A percentile compares a stretch with the other conserved stretches of the same genome.
Conservation (phyloP, 1,284 basidiomycete species). For the Leccinum pachyderme region DNA sequence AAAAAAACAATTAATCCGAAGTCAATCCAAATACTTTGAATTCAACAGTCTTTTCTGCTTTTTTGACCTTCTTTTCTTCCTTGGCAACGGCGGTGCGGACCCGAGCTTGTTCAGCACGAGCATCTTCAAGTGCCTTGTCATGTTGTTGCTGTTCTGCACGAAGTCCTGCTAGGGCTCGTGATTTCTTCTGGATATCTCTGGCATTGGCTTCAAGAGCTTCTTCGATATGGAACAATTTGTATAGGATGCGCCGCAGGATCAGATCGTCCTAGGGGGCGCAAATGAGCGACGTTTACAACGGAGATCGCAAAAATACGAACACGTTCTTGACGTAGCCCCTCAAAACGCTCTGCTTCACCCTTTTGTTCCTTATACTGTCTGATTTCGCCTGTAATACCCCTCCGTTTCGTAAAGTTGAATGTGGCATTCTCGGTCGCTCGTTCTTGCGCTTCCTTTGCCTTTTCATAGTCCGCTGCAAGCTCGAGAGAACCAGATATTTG, state of each 20-base stretch:
- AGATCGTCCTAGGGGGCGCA: constrained; percentile 62
- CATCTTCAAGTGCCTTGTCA: constrained; percentile 72
- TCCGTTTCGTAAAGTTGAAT: constrained; percentile 89
- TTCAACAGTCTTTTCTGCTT: constrained; percentile 81
- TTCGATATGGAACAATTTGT: constrained; percentile 91
- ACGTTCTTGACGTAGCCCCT: constrained; percentile 70
- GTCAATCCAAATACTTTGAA: constrained; percentile 54
- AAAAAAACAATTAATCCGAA: not conserved
- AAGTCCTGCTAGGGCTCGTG: constrained; percentile 65
- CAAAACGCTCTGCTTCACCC: constrained; percentile 88
- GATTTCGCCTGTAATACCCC: constrained; percentile 92
- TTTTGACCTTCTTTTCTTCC: constrained; percentile 77
- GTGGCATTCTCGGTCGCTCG: constrained; percentile 92
- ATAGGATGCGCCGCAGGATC: constrained; percentile 81
- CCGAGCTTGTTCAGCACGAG: constrained; percentile 78
- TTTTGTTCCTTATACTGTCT: constrained; percentile 98
- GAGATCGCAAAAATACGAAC: constrained; percentile 42
- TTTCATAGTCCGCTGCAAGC: constrained; percentile 86
- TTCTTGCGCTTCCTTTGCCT: constrained; percentile 83
- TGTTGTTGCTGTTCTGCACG: constrained; percentile 67
- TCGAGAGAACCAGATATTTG: constrained; percentile 95
- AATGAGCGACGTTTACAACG: constrained; percentile 6
- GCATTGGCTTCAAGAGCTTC: constrained; percentile 73
- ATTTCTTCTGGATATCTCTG: constrained; percentile 68
- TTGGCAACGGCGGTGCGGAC: constrained; percentile 72